Conservation (phyloP, 305 asterid genomes). For the Stenogyne calaminthoides region DNA sequence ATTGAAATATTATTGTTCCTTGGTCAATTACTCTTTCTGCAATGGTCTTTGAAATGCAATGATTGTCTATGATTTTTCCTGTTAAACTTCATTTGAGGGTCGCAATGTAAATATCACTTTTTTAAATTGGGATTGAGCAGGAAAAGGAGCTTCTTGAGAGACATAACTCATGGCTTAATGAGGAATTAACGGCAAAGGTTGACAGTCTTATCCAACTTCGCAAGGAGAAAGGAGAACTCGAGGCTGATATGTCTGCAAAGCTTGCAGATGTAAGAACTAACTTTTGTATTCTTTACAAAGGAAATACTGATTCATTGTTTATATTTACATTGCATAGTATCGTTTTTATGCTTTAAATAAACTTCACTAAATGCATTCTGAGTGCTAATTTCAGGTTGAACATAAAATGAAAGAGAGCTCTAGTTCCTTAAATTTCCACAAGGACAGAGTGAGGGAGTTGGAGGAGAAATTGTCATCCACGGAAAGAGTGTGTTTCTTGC, state of each 20-base stretch:
- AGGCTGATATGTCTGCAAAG: constrained; percentile 80
- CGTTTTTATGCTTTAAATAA: neutral
- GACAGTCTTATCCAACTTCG: constrained; percentile 69
- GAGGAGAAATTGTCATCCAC: constrained; percentile 72
- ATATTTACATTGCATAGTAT: neutral
- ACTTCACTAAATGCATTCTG: neutral
- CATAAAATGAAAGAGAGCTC: constrained; percentile 57
- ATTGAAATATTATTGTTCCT: neutral
- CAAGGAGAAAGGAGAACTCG: constrained; percentile 67
- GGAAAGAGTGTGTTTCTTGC: constrained; percentile 58
- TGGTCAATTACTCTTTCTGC: constrained; percentile 15
- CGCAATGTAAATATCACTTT: constrained; percentile 16
- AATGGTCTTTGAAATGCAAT: constrained; percentile 5
- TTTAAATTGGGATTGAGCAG: constrained; percentile 49
- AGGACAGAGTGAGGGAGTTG: constrained; percentile 73
- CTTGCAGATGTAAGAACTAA: constrained; percentile 63
- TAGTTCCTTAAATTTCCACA: constrained; percentile 55
- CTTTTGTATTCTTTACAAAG: constrained; percentile 1
- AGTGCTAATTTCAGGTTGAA: constrained; percentile 52
- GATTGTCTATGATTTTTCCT: constrained; percentile 14
- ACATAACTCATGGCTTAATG: constrained; percentile 94
- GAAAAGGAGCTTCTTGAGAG: constrained; percentile 95
- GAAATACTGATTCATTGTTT: constrained; percentile 17
- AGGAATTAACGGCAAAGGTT: constrained; percentile 71
- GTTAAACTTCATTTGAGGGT: constrained; percentile 6